phyloP scores from a whole-genome alignment of 2,329 filamentous ascomycete species.

The Annulohypoxylon truncatum region DNA sequence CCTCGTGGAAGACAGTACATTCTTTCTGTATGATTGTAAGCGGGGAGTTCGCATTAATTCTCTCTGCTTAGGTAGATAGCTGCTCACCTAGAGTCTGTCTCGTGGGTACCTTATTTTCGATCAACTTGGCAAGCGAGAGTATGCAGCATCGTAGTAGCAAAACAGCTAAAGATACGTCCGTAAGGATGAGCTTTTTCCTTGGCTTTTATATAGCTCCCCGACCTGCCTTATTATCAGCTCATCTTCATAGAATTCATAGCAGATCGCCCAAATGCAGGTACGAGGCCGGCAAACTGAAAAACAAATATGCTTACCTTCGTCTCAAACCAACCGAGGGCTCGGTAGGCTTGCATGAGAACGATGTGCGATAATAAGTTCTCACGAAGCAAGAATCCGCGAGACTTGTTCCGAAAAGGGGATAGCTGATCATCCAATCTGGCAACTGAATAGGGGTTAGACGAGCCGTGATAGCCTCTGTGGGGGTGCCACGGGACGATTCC shows the following conservation, averaged over 20 bases:
- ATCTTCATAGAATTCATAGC: neutral
- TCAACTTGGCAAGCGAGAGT: neutral
- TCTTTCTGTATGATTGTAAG: neutral
- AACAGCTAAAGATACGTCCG: neutral
- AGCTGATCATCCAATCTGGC: slow-evolving; percentile 1
- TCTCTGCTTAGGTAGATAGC: neutral
- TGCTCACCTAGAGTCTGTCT: neutral
- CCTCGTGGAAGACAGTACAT: neutral
- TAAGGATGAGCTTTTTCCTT: neutral
- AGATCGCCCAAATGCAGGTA: slow-evolving; percentile 21
- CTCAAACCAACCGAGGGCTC: slow-evolving; percentile 12
- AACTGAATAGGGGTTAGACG: slow-evolving; percentile 20
- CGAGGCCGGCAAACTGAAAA: slow-evolving; percentile 11
- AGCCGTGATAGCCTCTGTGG: slow-evolving; percentile 16
- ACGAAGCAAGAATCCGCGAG: slow-evolving; percentile 5
- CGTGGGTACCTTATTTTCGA: neutral
- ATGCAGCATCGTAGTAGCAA: neutral
- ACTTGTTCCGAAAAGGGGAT: slow-evolving; percentile 7
- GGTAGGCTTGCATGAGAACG: slow-evolving; percentile 10
- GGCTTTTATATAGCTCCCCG: neutral
- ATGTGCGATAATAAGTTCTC: neutral
- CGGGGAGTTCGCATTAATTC: neutral
- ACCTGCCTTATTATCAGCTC: neutral
- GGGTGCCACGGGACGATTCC: neutral
- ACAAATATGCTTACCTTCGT: slow-evolving; percentile 5